Conservation (phyloP, 495 filamentous ascomycete species). For the Penicillium crystallinum region DNA sequence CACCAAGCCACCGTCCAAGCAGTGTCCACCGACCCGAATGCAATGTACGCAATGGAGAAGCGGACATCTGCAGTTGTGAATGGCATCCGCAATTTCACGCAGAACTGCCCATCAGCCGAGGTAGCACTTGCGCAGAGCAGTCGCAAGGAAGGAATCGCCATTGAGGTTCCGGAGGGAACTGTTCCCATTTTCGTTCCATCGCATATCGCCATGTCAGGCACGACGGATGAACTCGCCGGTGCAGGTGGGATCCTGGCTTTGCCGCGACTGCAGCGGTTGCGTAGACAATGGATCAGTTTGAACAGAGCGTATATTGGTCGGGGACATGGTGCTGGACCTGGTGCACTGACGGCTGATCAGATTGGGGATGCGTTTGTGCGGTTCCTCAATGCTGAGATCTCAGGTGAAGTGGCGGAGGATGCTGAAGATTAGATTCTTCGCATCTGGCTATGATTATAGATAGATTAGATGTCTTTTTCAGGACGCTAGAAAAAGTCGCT, state of each 20-base stretch:
- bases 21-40: slow-evolving; percentile 62
- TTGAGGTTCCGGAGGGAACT: slow-evolving; percentile 38
- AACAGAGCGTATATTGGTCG: slow-evolving; percentile 50
- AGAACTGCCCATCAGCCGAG: slow-evolving; percentile 34
- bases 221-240: slow-evolving; percentile 41
- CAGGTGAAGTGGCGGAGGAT: slow-evolving; percentile 16
- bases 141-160: slow-evolving; percentile 28
- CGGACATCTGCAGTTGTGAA: slow-evolving; percentile 77
- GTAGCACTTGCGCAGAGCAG: slow-evolving; percentile 45
- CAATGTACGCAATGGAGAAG: slow-evolving; percentile 80
- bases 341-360: slow-evolving; percentile 27
- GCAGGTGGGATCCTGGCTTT: slow-evolving; percentile 54
- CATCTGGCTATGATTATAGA: background rate
- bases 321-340: slow-evolving; percentile 26
- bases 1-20: slow-evolving; percentile 77
- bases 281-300: slow-evolving; percentile 79
- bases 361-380: slow-evolving; percentile 45
- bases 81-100: slow-evolving; percentile 60
- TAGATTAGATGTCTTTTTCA: slow-evolving; percentile 1
- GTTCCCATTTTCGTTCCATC: slow-evolving; percentile 48
- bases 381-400: slow-evolving; percentile 43
- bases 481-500: slow-evolving; percentile 1
- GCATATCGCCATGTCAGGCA: slow-evolving; percentile 33
- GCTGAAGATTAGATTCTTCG: slow-evolving; percentile 9
- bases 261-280: slow-evolving; percentile 74